These are phyloP conservation scores for Trypanosoma boissoni DNA, from an alignment of 208 protist genomes.

Conservation along the genomic window DNA sequence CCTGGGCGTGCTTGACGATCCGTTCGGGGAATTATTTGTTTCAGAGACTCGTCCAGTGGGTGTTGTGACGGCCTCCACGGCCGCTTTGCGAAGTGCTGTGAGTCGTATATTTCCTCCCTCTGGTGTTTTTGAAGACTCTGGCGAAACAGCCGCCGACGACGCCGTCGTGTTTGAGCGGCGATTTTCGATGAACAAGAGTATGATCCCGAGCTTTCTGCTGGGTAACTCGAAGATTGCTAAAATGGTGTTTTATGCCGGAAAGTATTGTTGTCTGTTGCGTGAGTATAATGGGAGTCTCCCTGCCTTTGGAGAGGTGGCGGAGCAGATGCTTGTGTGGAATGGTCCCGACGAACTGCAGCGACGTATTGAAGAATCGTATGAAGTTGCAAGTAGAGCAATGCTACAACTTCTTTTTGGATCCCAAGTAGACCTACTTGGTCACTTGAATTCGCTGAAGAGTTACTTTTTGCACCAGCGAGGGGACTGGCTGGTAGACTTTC, in stretches of 20 bases:
- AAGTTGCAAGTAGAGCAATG: constrained; percentile 64
- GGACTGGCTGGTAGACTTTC: constrained; percentile 84
- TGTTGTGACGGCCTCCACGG: neutral
- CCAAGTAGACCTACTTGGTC: constrained; percentile 71
- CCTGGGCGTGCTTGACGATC: constrained; percentile 76
- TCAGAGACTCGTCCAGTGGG: constrained; percentile 28
- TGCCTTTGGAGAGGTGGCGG: constrained; percentile 37
- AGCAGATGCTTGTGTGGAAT: constrained; percentile 56
- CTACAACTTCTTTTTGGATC: constrained; percentile 72
- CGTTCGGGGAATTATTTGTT: constrained; percentile 86
- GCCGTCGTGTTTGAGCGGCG: constrained; percentile 64
- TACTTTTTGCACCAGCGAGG: constrained; percentile 81
- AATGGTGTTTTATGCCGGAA: constrained; percentile 83
- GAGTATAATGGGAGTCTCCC: constrained; percentile 69
- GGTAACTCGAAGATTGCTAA: constrained; percentile 59
- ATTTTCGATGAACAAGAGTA: constrained; percentile 82
- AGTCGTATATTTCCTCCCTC: constrained; percentile 20
- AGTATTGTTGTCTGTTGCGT: constrained; percentile 87
- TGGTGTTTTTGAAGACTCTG: constrained; percentile 20
- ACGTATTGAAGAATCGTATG: constrained; percentile 76
- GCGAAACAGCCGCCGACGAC: constrained; percentile 28
- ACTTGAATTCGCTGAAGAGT: constrained; percentile 70
- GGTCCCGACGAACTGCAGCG: constrained; percentile 64
- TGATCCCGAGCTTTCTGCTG: constrained; percentile 72
- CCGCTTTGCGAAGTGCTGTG: constrained; percentile 10